Evolutionary conservation across 2,329 filamentous ascomycete genomes (phyloP).

Genomic region (Plenodomus biglobosus): DNA sequence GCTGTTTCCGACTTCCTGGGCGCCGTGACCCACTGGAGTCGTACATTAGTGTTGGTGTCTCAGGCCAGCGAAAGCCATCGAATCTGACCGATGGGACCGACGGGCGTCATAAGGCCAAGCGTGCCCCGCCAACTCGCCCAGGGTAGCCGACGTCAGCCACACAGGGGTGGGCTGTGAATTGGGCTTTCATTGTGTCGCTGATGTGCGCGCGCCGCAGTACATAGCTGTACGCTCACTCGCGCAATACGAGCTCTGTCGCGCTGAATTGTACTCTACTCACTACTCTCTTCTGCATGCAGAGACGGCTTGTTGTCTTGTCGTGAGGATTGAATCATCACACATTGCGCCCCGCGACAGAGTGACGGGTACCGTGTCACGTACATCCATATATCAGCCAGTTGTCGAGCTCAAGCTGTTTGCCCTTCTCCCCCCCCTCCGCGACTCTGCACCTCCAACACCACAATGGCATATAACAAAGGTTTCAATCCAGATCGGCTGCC

Average conservation of each 20-base stretch:
- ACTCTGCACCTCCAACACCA: constrained; percentile 9
- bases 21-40: not conserved
- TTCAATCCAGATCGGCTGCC: constrained; percentile 95
- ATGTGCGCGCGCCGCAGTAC: constrained; percentile 8
- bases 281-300: not conserved
- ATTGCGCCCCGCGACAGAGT: not conserved
- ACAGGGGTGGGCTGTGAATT: constrained; percentile 27
- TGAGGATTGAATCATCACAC: not conserved
- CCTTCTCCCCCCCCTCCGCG: constrained; percentile 5
- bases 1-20: too few relatives aligned
- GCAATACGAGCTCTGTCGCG: constrained; percentile 2
- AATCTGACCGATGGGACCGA: not conserved
- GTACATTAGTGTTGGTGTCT: not conserved
- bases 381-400: constrained; percentile 22
- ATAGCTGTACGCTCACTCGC: constrained; percentile 2
- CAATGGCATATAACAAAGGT: constrained; percentile 90
- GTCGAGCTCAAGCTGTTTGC: constrained; percentile 3
- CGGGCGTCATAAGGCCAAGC: constrained; percentile 30
- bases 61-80: too few relatives aligned
- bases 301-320: not conserved
- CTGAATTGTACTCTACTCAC: too few relatives aligned
- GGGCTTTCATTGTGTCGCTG: constrained; percentile 15
- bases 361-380: constrained; percentile 12
- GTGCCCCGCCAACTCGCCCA: constrained; percentile 21
- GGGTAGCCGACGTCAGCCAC: constrained; percentile 23